These are phyloP conservation scores for Boechera retrofracta DNA, from an alignment of 345 rosid species.

Conservation along the genomic window DNA sequence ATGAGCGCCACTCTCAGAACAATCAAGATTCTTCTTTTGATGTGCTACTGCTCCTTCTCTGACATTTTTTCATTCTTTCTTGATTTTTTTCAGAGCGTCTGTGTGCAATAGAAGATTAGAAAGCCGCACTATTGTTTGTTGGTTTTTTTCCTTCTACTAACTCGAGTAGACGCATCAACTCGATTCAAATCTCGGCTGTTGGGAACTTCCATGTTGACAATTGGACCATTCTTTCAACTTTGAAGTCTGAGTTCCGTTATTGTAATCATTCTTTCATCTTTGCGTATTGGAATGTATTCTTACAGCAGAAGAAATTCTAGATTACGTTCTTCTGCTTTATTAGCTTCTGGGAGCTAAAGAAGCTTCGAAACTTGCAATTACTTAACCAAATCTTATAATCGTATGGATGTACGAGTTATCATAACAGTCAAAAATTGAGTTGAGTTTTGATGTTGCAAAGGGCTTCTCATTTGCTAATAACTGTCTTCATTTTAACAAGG, in stretches of 20 bases:
- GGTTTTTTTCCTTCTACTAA: conserved; percentile 30
- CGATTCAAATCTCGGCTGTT: conserved; percentile 25
- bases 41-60: conserved; percentile 18
- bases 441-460: conserved; percentile 14
- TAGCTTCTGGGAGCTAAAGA: conserved; percentile 33
- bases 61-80: conserved; percentile 24
- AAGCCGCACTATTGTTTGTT: conserved; percentile 20
- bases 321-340: conserved; percentile 29
- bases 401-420: background rate
- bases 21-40: background rate
- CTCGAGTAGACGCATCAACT: conserved; percentile 31
- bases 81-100: conserved; percentile 63
- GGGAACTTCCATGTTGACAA: conserved; percentile 38
- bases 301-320: conserved; percentile 38
- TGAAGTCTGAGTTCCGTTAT: conserved; percentile 40
- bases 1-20: conserved; percentile 12
- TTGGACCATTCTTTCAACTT: conserved; percentile 40
- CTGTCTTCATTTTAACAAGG: background rate
- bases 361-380: conserved; percentile 32
- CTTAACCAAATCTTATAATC: conserved; percentile 13
- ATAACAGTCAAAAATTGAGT: conserved; percentile 1
- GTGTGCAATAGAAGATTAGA: conserved; percentile 70
- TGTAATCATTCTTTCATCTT: conserved; percentile 48
- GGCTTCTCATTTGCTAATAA: background rate
- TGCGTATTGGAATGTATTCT: conserved; percentile 41